Base-by-base conservation (phyloP, 2,329 filamentous ascomycete species). In the Penicillium sp. region DNA sequence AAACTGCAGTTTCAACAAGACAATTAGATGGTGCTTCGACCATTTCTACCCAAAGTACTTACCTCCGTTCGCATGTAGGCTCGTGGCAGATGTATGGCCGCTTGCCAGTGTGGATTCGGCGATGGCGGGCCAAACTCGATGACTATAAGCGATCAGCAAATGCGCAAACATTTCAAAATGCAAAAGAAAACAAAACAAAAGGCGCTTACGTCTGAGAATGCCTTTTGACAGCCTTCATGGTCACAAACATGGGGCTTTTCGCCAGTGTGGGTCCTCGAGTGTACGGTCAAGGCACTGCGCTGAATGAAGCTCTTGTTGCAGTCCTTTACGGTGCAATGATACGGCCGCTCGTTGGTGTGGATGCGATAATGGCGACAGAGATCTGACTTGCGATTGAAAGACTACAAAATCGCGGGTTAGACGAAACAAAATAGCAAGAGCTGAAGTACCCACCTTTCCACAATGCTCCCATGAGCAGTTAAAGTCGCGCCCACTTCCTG, bases 241-340 rank as follows among this genome's bases (percentile, higher is more conserved):
- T 77, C 75, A 63, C 73, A 75, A 46, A 74, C 71, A 69, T 78
- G 73, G 43, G 74, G 76, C 61, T 79, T 76, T 61, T 78, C 76
- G 40, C 76, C 76, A 9, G 76, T 77, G 64, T 78, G 74, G 33
- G 76, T 77, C 44, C 76, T 70, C 36, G 75, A 72, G 64, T 79
- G 74, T 46, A 79, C 73, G n/a, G 77, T 79, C 64, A 79, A 65
- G 25, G 77, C 77, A 61, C 76, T 79, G 55, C 77, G 75, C 62
- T 79, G 77, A 58, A 79, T 79, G 60, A 79, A 79, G 63, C 75
- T 78, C 66, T 79, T 79, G 55, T 74, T 75, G 68, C 77, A 79
- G 57, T 75, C 74, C 50, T 72, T 69, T 48, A 76, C 72, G 1
- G 70, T 76, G 65, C 77, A 79, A 49, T 75, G 72, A 59, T 79